Evolutionary conservation across 1,284 basidiomycete species (phyloP), one percentile per base, ranked within the genome.

Genomic region (Cryptococcus maquisensis): DNA sequence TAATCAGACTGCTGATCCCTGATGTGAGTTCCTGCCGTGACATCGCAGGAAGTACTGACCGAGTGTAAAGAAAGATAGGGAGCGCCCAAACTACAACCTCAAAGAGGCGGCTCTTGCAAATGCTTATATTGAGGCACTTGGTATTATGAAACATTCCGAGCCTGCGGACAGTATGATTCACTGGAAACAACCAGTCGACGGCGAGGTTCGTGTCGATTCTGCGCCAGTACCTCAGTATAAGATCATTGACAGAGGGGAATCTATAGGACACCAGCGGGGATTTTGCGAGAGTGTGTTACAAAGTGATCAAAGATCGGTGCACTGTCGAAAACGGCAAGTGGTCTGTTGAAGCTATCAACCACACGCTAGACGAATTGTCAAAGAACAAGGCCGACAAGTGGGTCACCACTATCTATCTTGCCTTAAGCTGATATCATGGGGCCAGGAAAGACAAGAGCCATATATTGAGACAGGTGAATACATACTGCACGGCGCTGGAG

Each of bases 61-160:
- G 18, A 5, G 35, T 36, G 1, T 13, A 5, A 69, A 96, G 91
- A 88, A 90, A 82, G 93, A 97, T 71, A 82, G 87, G 36, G 90
- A 95, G 61, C 83, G 93, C 48, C 82, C 89, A 0, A 85, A 91
- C 0, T 97, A 96, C 73, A 88, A 89, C 9, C 73, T 95, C 60
- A 96, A 96, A 72, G 94, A 97, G 77, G 87, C 87, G 74, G 88
- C 87, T 66, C 78, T 97, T 2, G 91, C 91, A 3, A 93, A 90
- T 73, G 84, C 83, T 10, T 94, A 93, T 69, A 90, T 93, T 75
- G 86, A 88, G 58, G 81, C 93, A 0, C 87, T 97, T 39, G 89
- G 88, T 0, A 79, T 97, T 1, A 84, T 86, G 47, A 81, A 78
- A 67, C 84, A 84, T 67, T 86, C 88, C 54, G 85, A 85, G 2